These are phyloP conservation scores for Hypoxylon sp. DNA, from an alignment of 2,329 filamentous ascomycete species.

Conservation along the genomic window DNA sequence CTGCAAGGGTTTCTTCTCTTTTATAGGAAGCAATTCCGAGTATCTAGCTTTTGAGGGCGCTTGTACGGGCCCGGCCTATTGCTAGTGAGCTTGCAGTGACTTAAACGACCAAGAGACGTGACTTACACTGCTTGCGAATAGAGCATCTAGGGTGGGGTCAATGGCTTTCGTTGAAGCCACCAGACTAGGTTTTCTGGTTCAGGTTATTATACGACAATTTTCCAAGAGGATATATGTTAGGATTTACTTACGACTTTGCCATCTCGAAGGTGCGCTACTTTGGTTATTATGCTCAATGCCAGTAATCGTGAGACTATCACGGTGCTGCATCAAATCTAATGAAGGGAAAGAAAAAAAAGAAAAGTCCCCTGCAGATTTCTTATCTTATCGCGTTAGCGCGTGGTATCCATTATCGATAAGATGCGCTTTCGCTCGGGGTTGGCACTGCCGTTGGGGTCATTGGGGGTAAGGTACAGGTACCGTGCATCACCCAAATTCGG, in stretches of 20 bases:
- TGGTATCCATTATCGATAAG: slow-evolving; percentile 49
- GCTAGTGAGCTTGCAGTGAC: slow-evolving; percentile 24
- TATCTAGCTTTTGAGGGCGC: slow-evolving; percentile 64
- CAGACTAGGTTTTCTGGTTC: slow-evolving; percentile 59
- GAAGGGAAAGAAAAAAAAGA: slow-evolving; percentile 33
- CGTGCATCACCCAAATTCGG: slow-evolving; percentile 47
- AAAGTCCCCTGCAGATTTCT: slow-evolving; percentile 39
- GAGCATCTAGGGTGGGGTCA: slow-evolving; percentile 77
- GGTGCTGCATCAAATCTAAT: slow-evolving; percentile 1
- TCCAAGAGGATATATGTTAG: background rate
- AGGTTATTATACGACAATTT: slow-evolving; percentile 37
- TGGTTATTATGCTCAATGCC: background rate
- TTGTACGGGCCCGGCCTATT: slow-evolving; percentile 65
- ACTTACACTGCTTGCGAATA: slow-evolving; percentile 82
- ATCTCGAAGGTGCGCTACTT: slow-evolving; percentile 44
- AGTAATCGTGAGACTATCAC: slow-evolving; percentile 17
- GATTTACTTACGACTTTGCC: slow-evolving; percentile 52
- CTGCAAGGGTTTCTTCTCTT: slow-evolving; percentile 55
- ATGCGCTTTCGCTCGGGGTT: slow-evolving; percentile 43
- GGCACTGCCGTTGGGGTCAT: slow-evolving; percentile 47
- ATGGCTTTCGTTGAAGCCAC: slow-evolving; percentile 68
- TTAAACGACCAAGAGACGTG: slow-evolving; percentile 1
- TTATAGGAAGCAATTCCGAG: slow-evolving; percentile 54
- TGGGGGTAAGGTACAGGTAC: slow-evolving; percentile 42
- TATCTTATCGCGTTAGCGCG: slow-evolving; percentile 40